Base-by-base conservation (phyloP, 805 yeast species). In the Candida mattraensis region DNA sequence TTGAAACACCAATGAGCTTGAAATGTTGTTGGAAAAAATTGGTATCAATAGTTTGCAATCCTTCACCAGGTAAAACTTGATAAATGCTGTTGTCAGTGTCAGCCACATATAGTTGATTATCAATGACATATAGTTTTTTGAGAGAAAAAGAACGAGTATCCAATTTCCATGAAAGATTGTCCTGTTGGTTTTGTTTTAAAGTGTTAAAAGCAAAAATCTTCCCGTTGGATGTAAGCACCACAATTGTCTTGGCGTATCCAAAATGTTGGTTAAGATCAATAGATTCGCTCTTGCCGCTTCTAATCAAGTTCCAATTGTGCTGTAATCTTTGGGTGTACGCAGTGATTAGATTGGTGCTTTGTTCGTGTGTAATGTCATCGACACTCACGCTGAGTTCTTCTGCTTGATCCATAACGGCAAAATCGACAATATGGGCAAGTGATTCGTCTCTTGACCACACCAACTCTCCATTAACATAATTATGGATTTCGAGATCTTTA, bases 361-460 rank as follows among this genome's bases (percentile, higher is more conserved):
- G 60, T 39, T 66, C 72, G n/a, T 42, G 34, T 5, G 43, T 26
- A 7, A 61, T 30, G 13, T 65, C 67, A 21, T 57, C 58, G 2
- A 42, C 42, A 0, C 58, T 44, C 3, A 56, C 29, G 3, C 51
- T 38, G 7, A 47, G 28, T 20, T 45, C 30, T 39, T 60, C 37
- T 20, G 40, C 12, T 13, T 48, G 32, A 35, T 59, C 63, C 17
- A 63, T 42, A 14, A 67, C 44, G 5, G 54, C 38, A 18, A 61
- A 58, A n/a, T 67, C 68, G 5, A 51, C 48, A 3, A 70, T 58
- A 19, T 63, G 47, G 4, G 67, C 54, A 4, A 70, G 39, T 0
- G 74, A 66, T 45, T 66, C 72, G 50, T 74, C 77, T 40, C 66
- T 61, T 2, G 35, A 18, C 80, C 80, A 75, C 7, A 5, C 16